Conservation (phyloP, 352 stramenopile species). For the Pythium volutum region DNA sequence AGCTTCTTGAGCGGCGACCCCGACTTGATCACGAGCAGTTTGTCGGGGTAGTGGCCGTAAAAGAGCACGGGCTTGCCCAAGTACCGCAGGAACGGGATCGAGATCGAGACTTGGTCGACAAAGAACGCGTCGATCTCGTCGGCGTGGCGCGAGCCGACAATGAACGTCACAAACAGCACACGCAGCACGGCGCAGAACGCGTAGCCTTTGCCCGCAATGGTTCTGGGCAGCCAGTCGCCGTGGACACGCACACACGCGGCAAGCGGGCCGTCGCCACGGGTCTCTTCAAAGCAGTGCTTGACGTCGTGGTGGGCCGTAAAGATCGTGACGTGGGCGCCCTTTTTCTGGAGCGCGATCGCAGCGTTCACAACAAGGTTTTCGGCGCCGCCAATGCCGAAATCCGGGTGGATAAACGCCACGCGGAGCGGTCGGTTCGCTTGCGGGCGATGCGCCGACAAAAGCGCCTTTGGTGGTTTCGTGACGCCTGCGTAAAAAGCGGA, state of each 20-base stretch:
- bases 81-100: constrained; percentile 70
- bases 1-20: constrained; percentile 67
- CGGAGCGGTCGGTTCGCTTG: constrained; percentile 25
- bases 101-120: constrained; percentile 81
- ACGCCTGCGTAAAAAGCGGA: constrained; percentile 10
- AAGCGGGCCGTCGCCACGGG: constrained; percentile 71
- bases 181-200: constrained; percentile 93
- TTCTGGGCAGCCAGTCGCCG: constrained; percentile 93
- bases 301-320: constrained; percentile 97
- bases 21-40: constrained; percentile 85
- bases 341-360: constrained; percentile 83
- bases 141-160: constrained; percentile 36
- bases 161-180: constrained; percentile 91
- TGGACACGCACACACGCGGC: constrained; percentile 83
- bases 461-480: constrained; percentile 1
- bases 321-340: constrained; percentile 84
- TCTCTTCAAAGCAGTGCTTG: constrained; percentile 95
- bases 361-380: constrained; percentile 94
- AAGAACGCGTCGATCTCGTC: constrained; percentile 72
- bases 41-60: constrained; percentile 99
- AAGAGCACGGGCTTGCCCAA: constrained; percentile 91
- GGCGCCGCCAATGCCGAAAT: constrained; percentile 97
- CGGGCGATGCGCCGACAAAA: background rate
- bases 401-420: constrained; percentile 97
- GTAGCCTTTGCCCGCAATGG: constrained; percentile 85